A percentile compares a stretch with the other conserved stretches of the same genome.
Conservation (phyloP, 2,329 filamentous ascomycete genomes). For the Myotisia sp. region DNA sequence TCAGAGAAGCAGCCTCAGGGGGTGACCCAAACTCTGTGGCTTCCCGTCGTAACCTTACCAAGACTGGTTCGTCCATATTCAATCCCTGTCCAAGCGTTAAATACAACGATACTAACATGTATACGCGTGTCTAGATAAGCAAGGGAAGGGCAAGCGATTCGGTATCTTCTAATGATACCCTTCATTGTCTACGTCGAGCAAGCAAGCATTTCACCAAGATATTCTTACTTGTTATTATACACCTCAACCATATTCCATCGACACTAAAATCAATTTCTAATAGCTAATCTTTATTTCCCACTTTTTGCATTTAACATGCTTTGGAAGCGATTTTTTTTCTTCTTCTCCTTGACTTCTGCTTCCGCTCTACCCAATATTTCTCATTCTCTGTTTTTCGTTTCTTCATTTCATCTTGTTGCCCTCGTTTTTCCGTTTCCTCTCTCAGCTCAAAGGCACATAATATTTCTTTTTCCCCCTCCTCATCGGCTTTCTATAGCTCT, state of each 20-base stretch:
- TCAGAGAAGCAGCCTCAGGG: conserved; percentile 62
- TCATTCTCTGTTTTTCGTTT: conserved; percentile 2
- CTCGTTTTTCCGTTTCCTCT: too few relatives aligned
- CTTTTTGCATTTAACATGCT: too few relatives aligned
- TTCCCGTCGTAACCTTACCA: conserved; percentile 9
- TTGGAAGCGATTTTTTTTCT: not conserved
- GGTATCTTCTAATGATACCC: conserved; percentile 17
- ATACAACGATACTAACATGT: not conserved
- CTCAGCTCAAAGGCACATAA: too few relatives aligned
- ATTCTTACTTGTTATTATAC: too few relatives aligned
- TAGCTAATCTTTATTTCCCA: too few relatives aligned
- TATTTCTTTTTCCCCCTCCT: not conserved
- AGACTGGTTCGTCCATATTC: conserved; percentile 12
- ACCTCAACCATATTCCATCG: too few relatives aligned
- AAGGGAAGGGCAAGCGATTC: conserved; percentile 14
- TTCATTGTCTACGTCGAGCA: too few relatives aligned
- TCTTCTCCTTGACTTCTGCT: not conserved
- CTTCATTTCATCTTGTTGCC: too few relatives aligned
- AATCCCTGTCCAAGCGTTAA: conserved; percentile 3
- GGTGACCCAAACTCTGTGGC: conserved; percentile 20
- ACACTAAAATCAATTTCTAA: too few relatives aligned
- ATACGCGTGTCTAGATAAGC: conserved; percentile 8
- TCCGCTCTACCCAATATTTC: conserved; percentile 1
- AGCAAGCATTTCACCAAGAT: too few relatives aligned
- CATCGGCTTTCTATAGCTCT: not conserved